Percentiles rank a stretch among this genome's conserved stretches.
These are phyloP conservation scores for Emergomyces africanus DNA, from an alignment of 2,329 filamentous ascomycete genomes.

Conservation along the genomic window DNA sequence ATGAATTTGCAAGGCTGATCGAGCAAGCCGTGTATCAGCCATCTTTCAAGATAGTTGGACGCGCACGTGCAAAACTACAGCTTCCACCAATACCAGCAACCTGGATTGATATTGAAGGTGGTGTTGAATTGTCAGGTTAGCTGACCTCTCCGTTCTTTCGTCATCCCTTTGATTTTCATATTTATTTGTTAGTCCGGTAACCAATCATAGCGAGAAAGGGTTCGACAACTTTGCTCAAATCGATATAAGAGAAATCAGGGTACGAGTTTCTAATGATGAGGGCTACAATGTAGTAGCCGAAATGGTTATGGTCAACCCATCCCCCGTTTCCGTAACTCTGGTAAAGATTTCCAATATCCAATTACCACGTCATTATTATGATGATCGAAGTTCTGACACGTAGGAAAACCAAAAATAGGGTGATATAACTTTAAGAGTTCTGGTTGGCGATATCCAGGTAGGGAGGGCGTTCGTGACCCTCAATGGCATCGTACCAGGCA, in stretches of 20 bases:
- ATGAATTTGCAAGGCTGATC: constrained; percentile 2
- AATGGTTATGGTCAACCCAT: neutral
- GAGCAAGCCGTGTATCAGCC: neutral
- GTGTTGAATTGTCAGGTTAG: constrained; percentile 1
- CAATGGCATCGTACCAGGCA: constrained; percentile 3
- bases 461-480: neutral
- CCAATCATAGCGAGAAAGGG: neutral
- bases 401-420: neutral
- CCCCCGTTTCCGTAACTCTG: neutral
- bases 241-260: neutral
- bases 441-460: neutral
- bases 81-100: neutral
- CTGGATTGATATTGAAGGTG: constrained; percentile 1
- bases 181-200: neutral
- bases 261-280: neutral
- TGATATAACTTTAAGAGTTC: neutral
- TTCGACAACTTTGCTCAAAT: constrained; percentile 1
- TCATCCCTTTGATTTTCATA: neutral
- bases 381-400: neutral
- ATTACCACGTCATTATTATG: neutral
- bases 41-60: neutral
- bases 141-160: neutral
- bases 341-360: neutral
- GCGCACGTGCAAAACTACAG: neutral
- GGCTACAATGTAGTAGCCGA: neutral